phyloP scores from a whole-genome alignment of 78 protist species.

The Dictyostelium firmibasis region DNA sequence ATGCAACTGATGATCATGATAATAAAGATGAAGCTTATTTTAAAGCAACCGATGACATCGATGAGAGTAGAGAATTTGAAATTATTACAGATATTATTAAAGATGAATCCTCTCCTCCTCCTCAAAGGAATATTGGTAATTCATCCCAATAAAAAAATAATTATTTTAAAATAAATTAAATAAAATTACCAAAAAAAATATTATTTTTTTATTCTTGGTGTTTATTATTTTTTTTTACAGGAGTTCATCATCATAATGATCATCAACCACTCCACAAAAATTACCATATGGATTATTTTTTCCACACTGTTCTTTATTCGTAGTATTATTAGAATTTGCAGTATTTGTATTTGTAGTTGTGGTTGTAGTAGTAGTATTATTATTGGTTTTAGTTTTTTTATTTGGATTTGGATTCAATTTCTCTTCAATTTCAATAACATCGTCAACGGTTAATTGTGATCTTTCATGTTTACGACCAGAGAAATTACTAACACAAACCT shows the following conservation, averaged over 20 bases:
- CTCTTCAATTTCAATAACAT: slow-evolving; percentile 33
- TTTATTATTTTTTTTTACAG: not conserved
- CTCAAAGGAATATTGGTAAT: not conserved
- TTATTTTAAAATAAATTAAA: not conserved
- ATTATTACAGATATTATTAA: not conserved
- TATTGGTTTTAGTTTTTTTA: not conserved
- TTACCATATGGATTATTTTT: not conserved
- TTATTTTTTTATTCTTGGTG: not conserved
- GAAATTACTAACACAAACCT: slow-evolving; percentile 33
- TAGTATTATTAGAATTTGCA: not conserved
- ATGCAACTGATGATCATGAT: not conserved
- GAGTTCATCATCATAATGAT: not conserved
- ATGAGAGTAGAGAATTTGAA: not conserved
- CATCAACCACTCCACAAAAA: not conserved
- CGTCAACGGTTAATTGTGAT: slow-evolving; percentile 45
- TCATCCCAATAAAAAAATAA: not conserved
- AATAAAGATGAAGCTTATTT: not conserved
- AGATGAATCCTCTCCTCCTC: not conserved
- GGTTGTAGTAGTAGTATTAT: too few species aligned
- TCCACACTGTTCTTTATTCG: not conserved
- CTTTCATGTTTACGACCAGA: slow-evolving; percentile 75
- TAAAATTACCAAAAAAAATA: too few species aligned
- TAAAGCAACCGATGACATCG: not conserved
- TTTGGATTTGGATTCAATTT: not conserved
- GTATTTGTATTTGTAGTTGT: not conserved